phyloP scores from a whole-genome alignment of 179 eudicot genomes.

The Pouteria campechiana region DNA sequence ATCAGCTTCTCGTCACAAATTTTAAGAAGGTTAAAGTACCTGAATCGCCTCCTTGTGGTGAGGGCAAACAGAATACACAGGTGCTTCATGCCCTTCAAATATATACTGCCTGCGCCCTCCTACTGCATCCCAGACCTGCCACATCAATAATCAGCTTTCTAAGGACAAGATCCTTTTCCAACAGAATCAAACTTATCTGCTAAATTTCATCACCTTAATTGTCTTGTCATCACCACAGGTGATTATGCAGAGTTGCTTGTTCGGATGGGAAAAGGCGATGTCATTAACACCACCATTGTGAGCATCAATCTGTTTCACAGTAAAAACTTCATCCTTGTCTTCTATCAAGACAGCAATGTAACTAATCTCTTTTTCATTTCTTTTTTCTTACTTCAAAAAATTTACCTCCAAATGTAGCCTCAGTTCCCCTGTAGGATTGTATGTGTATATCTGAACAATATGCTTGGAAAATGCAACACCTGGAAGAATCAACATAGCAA shows the following conservation, averaged over 20 bases:
- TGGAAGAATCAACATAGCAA: background rate
- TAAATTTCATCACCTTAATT: conserved; percentile 28
- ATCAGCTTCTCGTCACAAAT: too few relatives aligned
- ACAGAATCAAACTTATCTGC: background rate
- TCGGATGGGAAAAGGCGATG: conserved; percentile 51
- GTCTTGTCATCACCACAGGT: conserved; percentile 69
- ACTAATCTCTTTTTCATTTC: too few relatives aligned
- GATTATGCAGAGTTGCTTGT: conserved; percentile 44
- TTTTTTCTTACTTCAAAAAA: background rate
- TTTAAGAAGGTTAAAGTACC: conserved; percentile 13
- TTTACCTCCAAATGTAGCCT: conserved; percentile 47
- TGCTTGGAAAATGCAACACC: conserved; percentile 66
- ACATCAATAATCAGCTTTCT: conserved; percentile 2
- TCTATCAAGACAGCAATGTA: background rate
- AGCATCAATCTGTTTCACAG: conserved; percentile 40
- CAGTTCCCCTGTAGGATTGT: conserved; percentile 31
- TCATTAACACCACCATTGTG: conserved; percentile 56
- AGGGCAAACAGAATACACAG: conserved; percentile 61
- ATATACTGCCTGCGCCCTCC: conserved; percentile 37
- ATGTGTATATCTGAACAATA: conserved; percentile 50
- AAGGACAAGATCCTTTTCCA: too few relatives aligned
- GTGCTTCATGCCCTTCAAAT: conserved; percentile 67
- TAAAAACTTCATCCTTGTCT: background rate
- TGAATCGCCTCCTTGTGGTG: conserved; percentile 50
- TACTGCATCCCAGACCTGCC: conserved; percentile 66